A percentile compares a stretch with the other conserved stretches of the same genome.
Conservation (phyloP, 2,329 filamentous ascomycete species). For the Exophiala spinifera region DNA sequence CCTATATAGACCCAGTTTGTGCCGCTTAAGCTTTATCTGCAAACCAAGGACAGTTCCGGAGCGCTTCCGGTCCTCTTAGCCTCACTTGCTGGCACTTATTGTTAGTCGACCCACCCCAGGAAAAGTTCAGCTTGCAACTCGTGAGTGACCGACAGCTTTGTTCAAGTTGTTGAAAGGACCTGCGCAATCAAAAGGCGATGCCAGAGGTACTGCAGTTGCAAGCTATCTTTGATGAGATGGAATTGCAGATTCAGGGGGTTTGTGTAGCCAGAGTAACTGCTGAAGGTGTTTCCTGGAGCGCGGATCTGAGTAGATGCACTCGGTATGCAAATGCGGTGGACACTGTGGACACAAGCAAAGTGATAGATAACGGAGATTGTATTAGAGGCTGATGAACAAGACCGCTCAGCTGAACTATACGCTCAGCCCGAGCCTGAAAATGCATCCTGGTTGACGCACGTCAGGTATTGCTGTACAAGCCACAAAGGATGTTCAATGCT, state of each 20-base stretch:
- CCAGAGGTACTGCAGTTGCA: no score
- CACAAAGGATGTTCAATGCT: background rate
- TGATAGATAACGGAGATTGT: background rate
- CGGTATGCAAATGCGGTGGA: background rate
- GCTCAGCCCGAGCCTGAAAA: background rate
- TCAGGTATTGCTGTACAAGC: constrained; percentile 7
- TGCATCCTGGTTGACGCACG: constrained; percentile 15
- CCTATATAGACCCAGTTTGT: no score
- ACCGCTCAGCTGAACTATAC: background rate
- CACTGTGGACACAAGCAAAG: background rate
- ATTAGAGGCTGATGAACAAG: background rate
- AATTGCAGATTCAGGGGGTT: no score
- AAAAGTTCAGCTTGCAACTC: background rate
- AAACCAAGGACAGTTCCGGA: no score
- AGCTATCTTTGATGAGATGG: no score
- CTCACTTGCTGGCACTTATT: background rate
- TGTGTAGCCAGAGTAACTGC: no score
- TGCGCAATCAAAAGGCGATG: no score
- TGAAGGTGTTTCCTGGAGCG: no score
- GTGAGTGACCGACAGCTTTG: no score
- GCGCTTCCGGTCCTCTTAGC: background rate
- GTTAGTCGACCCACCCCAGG: background rate
- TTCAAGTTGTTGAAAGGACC: no score
- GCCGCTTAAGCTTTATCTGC: no score
- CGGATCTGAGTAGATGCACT: background rate